A percentile compares a stretch with the other conserved stretches of the same genome.
Evolutionary conservation across 345 rosid species (phyloP).

Genomic region (Kandelia obovata): DNA sequence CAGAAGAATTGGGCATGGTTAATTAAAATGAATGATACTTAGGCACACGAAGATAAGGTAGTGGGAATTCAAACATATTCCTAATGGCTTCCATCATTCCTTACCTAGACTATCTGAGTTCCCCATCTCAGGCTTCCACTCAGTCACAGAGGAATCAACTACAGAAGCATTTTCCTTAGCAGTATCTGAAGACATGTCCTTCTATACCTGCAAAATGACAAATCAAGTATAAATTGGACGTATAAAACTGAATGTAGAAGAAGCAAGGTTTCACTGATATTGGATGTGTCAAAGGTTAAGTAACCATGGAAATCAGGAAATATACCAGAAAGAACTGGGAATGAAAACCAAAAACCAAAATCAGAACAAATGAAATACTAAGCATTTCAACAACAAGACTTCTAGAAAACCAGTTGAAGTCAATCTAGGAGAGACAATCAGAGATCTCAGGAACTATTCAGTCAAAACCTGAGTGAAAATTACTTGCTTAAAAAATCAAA

Average conservation of each 20-base stretch:
- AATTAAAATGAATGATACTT: no score
- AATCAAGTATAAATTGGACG: conserved; percentile 7
- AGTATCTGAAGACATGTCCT: conserved; percentile 80
- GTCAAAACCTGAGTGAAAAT: no score
- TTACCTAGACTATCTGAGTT: conserved; percentile 76
- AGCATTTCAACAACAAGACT: no score
- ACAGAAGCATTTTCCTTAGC: conserved; percentile 83
- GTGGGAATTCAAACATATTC: background rate
- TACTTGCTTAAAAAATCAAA: no score
- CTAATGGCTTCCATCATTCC: conserved; percentile 1
- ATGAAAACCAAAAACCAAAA: background rate
- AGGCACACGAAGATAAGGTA: no score
- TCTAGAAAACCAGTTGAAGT: no score
- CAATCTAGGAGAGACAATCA: no score
- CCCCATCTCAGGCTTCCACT: conserved; percentile 64
- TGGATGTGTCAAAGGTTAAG: no score
- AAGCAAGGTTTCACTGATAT: background rate
- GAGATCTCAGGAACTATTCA: no score
- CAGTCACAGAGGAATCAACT: conserved; percentile 83
- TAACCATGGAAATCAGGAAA: background rate
- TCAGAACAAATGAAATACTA: background rate
- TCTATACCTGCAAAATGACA: conserved; percentile 22
- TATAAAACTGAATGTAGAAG: background rate
- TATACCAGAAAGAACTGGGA: background rate
- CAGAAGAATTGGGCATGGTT: no score